A percentile compares a stretch with the other conserved stretches of the same genome.
These are phyloP conservation scores for Pseudoturritis turrita DNA, from an alignment of 345 rosid species.

Conservation along the genomic window DNA sequence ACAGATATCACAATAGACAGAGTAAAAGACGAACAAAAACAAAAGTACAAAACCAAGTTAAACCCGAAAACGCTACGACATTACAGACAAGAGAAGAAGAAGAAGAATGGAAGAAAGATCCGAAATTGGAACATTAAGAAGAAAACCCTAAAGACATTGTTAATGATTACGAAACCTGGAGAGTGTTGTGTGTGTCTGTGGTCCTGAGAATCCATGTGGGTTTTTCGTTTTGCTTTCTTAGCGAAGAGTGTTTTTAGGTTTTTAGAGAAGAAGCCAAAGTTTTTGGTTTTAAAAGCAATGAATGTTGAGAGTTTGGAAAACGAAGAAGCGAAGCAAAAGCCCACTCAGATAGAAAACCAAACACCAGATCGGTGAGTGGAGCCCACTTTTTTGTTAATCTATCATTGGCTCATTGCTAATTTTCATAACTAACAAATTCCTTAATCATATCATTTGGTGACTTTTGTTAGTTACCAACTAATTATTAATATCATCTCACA, in stretches of 20 bases:
- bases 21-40: neutral
- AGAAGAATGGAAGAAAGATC: too few species aligned
- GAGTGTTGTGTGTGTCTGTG: slow-evolving; percentile 11
- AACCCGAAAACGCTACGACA: neutral
- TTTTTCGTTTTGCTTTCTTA: neutral
- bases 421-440: neutral
- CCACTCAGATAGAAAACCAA: slow-evolving; percentile 17
- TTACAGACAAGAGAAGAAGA: neutral
- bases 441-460: slow-evolving; percentile 7
- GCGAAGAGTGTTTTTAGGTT: slow-evolving; percentile 21
- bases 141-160: slow-evolving; percentile 3
- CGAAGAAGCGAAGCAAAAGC: slow-evolving; percentile 37
- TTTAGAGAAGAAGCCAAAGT: neutral
- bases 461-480: slow-evolving; percentile 15
- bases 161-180: slow-evolving; percentile 23
- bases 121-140: neutral
- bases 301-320: slow-evolving; percentile 15
- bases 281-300: neutral
- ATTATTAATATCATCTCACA: neutral
- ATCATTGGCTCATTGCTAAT: slow-evolving; percentile 1
- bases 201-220: slow-evolving; percentile 24
- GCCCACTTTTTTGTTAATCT: neutral
- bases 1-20: neutral
- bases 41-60: neutral
- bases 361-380: slow-evolving; percentile 5